Evolutionary conservation across 306 rosid genomes (phyloP).

Genomic region (Rosa persica): DNA sequence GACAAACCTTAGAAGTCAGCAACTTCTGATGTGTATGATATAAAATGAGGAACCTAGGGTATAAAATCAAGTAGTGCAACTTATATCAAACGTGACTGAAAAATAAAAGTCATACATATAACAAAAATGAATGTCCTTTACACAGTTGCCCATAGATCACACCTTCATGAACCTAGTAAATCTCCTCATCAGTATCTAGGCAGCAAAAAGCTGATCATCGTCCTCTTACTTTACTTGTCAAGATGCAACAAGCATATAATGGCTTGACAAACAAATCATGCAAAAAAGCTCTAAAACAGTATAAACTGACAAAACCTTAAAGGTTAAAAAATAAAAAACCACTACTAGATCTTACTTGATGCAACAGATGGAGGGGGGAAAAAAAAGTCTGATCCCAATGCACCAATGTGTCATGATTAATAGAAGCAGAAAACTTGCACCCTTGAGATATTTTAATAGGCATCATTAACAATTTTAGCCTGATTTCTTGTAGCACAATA

Average conservation of each 20-base stretch:
- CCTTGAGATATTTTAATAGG: background rate
- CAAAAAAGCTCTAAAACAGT: background rate
- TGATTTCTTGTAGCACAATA: background rate
- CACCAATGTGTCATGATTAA: background rate
- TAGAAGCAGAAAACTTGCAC: background rate
- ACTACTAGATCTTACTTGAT: background rate
- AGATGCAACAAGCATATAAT: background rate
- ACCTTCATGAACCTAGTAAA: constrained; percentile 2
- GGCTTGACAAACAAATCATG: background rate
- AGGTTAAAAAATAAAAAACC: background rate
- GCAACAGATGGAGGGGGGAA: background rate
- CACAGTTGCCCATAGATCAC: background rate
- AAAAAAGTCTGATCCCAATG: background rate
- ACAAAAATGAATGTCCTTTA: background rate
- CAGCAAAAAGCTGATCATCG: background rate
- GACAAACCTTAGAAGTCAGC: constrained; percentile 31
- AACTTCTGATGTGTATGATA: constrained; percentile 15
- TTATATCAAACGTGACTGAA: background rate
- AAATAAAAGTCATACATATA: background rate
- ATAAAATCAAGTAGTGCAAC: background rate
- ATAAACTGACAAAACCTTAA: background rate
- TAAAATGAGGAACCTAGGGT: constrained; percentile 17
- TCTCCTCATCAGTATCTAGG: background rate
- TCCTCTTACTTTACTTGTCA: background rate
- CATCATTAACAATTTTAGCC: background rate